phyloP scores from a whole-genome alignment of 768 basidiomycete species.

The Podaxis pistillaris region DNA sequence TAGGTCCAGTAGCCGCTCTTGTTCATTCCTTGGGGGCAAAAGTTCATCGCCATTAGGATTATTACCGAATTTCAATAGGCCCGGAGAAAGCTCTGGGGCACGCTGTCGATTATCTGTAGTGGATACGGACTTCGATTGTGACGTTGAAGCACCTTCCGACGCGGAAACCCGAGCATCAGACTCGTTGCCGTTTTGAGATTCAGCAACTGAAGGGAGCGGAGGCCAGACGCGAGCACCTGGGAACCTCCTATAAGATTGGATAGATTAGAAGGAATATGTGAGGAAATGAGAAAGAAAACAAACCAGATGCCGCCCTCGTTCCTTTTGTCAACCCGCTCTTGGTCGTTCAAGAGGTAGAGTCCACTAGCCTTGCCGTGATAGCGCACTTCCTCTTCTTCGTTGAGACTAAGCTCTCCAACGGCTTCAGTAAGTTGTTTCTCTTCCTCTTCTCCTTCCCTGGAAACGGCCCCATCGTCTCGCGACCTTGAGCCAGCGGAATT shows the following conservation, averaged over 20 bases:
- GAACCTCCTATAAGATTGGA: conserved; percentile 56
- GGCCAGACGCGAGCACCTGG: conserved; percentile 92
- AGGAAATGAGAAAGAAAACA: conserved; percentile 23
- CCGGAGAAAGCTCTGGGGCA: not conserved
- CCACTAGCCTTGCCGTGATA: conserved; percentile 88
- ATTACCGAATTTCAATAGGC: not conserved
- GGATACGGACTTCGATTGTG: not conserved
- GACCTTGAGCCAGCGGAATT: not conserved
- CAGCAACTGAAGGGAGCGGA: conserved; percentile 39
- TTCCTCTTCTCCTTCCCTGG: conserved; percentile 29
- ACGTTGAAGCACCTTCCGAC: not conserved
- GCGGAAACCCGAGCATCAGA: not conserved
- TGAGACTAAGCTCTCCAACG: conserved; percentile 82
- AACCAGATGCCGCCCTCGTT: conserved; percentile 79
- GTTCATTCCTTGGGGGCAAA: conserved; percentile 4
- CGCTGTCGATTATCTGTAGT: not conserved
- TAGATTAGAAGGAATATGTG: conserved; percentile 1
- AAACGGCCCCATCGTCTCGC: conserved; percentile 6
- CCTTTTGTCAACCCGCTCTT: conserved; percentile 58
- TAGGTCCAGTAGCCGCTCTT: conserved; percentile 68
- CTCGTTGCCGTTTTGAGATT: conserved; percentile 31
- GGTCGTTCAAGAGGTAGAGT: conserved; percentile 65
- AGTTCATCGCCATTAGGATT: not conserved
- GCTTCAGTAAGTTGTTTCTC: conserved; percentile 58
- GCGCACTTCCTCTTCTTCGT: conserved; percentile 83